phyloP scores from a whole-genome alignment of 1,139 yeast species.

The Hyphopichia pseudoburtonii region DNA sequence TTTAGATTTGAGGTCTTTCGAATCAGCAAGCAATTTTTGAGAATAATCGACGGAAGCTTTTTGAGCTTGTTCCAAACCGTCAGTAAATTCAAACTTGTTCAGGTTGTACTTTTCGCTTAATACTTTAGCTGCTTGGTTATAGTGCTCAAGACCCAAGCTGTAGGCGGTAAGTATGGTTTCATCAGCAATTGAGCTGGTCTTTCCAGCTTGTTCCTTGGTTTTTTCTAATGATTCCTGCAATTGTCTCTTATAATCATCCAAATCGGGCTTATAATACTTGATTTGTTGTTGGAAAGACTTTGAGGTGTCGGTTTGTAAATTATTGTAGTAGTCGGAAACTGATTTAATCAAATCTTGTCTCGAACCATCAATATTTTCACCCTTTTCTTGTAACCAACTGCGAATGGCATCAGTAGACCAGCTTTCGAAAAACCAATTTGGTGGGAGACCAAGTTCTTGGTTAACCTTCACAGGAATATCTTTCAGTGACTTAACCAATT shows the following conservation, averaged over 20 bases:
- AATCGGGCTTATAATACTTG: slow-evolving; percentile 18
- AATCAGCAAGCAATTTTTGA: slow-evolving; percentile 12
- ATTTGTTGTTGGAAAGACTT: slow-evolving; percentile 14
- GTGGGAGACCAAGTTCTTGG: slow-evolving; percentile 6
- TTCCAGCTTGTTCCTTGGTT: slow-evolving; percentile 4
- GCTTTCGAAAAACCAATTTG: slow-evolving; percentile 21
- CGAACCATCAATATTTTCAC: slow-evolving; percentile 23
- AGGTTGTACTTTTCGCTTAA: slow-evolving; percentile 24
- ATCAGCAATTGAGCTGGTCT: slow-evolving; percentile 17
- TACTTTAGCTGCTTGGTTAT: slow-evolving; percentile 34
- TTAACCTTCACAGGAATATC: slow-evolving; percentile 34
- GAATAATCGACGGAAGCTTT: slow-evolving; percentile 23
- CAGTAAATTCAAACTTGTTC: slow-evolving; percentile 17
- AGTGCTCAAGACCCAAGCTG: slow-evolving; percentile 38
- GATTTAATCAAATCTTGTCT: slow-evolving; percentile 21
- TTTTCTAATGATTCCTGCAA: slow-evolving; percentile 9
- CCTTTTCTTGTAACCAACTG: slow-evolving; percentile 24
- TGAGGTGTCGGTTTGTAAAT: slow-evolving; percentile 5
- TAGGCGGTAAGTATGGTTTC: slow-evolving; percentile 20
- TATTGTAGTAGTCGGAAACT: slow-evolving; percentile 11
- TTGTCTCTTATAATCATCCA: slow-evolving; percentile 17
- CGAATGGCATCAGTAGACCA: slow-evolving; percentile 21
- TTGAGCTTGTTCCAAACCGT: slow-evolving; percentile 21
- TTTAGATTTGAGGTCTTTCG: slow-evolving; percentile 11
- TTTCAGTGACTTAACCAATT: slow-evolving; percentile 46